phyloP scores from a whole-genome alignment of 2,329 filamentous ascomycete species.

The Zymoseptoria brevis region DNA sequence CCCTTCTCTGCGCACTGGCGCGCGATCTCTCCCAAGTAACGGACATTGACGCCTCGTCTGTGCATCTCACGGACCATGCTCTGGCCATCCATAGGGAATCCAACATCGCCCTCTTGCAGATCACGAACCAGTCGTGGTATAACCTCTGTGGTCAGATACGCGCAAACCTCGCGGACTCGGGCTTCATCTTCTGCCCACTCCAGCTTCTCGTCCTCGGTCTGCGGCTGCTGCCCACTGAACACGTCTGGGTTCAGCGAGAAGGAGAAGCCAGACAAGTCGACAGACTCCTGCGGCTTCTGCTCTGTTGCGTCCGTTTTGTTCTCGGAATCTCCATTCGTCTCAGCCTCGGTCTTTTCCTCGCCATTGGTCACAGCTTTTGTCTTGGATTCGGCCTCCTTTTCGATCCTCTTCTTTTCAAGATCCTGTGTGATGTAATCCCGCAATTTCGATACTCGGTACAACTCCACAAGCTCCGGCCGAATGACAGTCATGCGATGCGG shows the following conservation, averaged over 20 bases:
- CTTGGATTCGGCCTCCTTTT: slow-evolving; percentile 16
- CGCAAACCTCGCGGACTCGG: slow-evolving; percentile 76
- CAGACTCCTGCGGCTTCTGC: slow-evolving; percentile 50
- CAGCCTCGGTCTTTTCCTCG: slow-evolving; percentile 26
- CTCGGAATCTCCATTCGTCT: slow-evolving; percentile 16
- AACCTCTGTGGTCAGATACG: slow-evolving; percentile 65
- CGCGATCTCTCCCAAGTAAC: slow-evolving; percentile 85
- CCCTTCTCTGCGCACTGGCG: slow-evolving; percentile 50
- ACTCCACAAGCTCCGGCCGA: slow-evolving; percentile 80
- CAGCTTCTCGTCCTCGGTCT: slow-evolving; percentile 82
- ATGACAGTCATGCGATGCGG: slow-evolving; percentile 95
- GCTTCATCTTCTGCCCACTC: slow-evolving; percentile 77
- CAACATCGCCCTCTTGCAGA: slow-evolving; percentile 83
- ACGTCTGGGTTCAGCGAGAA: slow-evolving; percentile 91
- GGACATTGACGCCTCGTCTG: slow-evolving; percentile 93
- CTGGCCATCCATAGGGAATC: slow-evolving; percentile 97
- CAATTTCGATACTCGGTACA: slow-evolving; percentile 76
- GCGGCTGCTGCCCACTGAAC: slow-evolving; percentile 84
- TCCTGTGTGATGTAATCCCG: slow-evolving; percentile 80
- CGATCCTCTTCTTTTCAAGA: slow-evolving; percentile 53
- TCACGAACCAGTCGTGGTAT: slow-evolving; percentile 83
- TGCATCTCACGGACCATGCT: slow-evolving; percentile 83
- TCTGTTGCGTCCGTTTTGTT: slow-evolving; percentile 21
- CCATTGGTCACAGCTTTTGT: slow-evolving; percentile 7
- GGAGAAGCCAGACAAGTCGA: slow-evolving; percentile 80